Evolutionary conservation across 1,284 basidiomycete genomes (phyloP).

Genomic region (Abortiporus biennis): DNA sequence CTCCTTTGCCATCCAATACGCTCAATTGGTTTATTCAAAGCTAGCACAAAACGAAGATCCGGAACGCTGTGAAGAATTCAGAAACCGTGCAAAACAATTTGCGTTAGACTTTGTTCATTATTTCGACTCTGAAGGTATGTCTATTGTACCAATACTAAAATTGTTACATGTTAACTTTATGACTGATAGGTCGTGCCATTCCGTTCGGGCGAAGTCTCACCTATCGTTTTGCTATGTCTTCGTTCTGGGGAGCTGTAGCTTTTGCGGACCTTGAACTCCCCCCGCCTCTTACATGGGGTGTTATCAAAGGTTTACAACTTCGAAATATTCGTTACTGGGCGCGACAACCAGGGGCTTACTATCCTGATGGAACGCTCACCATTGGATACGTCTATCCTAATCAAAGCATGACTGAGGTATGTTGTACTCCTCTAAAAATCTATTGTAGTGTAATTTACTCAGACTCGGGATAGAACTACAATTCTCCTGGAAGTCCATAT

Average conservation of each 20-base stretch:
- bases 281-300: slow-evolving; percentile 67
- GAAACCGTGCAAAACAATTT: slow-evolving; percentile 57
- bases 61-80: slow-evolving; percentile 56
- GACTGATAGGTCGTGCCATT: slow-evolving; percentile 56
- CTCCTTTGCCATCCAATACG: slow-evolving; percentile 75
- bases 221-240: slow-evolving; percentile 75
- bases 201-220: slow-evolving; percentile 74
- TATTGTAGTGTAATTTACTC: neutral
- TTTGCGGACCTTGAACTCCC: slow-evolving; percentile 67
- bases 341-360: slow-evolving; percentile 52
- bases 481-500: slow-evolving; percentile 76
- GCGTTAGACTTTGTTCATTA: slow-evolving; percentile 70
- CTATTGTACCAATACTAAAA: neutral
- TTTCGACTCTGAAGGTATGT: slow-evolving; percentile 63
- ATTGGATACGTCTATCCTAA: slow-evolving; percentile 74
- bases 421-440: neutral
- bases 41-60: slow-evolving; percentile 60
- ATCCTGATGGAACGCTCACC: slow-evolving; percentile 63
- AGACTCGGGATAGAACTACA: slow-evolving; percentile 46
- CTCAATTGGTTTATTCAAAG: slow-evolving; percentile 69
- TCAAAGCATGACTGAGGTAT: slow-evolving; percentile 60
- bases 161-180: neutral
- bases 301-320: slow-evolving; percentile 67
- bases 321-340: slow-evolving; percentile 72
- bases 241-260: slow-evolving; percentile 71